Evolutionary conservation across 2,329 filamentous ascomycete genomes (phyloP), one percentile per base, ranked within the genome.

Genomic region (Fusarium poae): DNA sequence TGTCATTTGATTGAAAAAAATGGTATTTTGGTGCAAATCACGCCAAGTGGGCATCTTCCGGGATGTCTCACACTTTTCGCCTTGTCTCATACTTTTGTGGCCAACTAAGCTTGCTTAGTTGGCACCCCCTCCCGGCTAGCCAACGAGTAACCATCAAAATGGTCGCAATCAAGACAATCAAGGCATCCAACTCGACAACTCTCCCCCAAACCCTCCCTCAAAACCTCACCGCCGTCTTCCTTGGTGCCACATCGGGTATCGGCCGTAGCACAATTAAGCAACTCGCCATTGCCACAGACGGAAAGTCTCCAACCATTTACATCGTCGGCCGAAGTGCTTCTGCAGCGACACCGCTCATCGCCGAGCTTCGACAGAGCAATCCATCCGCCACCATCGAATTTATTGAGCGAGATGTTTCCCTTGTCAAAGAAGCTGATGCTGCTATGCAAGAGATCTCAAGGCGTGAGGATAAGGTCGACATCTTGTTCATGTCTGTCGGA

Each of bases 351-450:
- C 72, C 76, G 6, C 78, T 85, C 37, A 73, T 82, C 0, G 75
- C 77, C 2, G 82, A 85, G 42, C 74, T 86, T 4, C 74, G 78
- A 8, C 54, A 72, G 5, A 65, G 81, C 4, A 87, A 85, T 50
- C 77, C 81, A 0, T 74, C 77, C 1, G 85, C 80, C 0, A 76
- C 74, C 4, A 77, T 84, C 53, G 75, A 78, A 21, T 87, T 86
- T 68, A 78, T 87, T 27, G 79, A 82, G 30, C 78, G 77, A 4
- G 85, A 88, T 64, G 77, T 84, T 18, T 83, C 81, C 0, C 77
- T 87, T 0, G 75, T 88, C 7, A 82, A 82, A n/a, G 83, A 86
- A 8, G 85, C 86, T 58, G 72, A 76, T 2, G 78, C 81, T 0
- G 85, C 82, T 25, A 73, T 60, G 52, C 35, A 79, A 5, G 73